phyloP scores from a whole-genome alignment of 73 alveolate genomes.

The Paramecium octaurelia region DNA sequence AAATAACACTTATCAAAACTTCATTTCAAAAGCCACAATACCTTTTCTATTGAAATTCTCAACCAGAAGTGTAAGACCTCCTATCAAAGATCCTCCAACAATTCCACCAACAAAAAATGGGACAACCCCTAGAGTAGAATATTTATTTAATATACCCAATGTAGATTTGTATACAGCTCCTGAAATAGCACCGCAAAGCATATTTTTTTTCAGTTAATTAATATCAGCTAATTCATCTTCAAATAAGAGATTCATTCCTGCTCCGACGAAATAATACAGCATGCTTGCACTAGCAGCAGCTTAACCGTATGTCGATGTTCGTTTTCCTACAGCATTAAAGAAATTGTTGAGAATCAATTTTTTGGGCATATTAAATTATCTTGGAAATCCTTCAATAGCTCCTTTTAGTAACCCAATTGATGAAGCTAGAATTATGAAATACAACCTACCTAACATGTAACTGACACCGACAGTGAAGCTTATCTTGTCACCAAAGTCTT shows the following conservation, averaged over 20 bases:
- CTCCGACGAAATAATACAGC: conserved; percentile 44
- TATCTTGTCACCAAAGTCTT: conserved; percentile 52
- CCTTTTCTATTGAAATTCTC: not conserved
- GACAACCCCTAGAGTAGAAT: not conserved
- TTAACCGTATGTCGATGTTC: conserved; percentile 54
- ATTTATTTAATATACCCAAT: not conserved
- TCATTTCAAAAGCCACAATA: conserved; percentile 11
- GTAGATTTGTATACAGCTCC: conserved; percentile 55
- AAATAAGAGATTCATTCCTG: conserved; percentile 60
- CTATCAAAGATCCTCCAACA: conserved; percentile 41
- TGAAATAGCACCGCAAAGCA: conserved; percentile 44
- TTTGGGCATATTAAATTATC: conserved; percentile 51
- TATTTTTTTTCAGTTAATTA: conserved; percentile 45
- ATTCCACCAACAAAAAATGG: conserved; percentile 49
- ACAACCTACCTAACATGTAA: conserved; percentile 45
- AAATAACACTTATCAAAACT: not conserved
- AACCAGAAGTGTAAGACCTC: conserved; percentile 43
- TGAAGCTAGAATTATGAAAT: conserved; percentile 22
- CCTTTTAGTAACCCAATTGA: conserved; percentile 54
- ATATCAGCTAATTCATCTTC: conserved; percentile 57
- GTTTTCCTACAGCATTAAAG: conserved; percentile 59
- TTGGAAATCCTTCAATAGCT: conserved; percentile 57
- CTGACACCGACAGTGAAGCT: conserved; percentile 61
- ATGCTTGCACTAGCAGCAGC: conserved; percentile 62
- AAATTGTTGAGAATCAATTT: conserved; percentile 53